Percentiles rank a stretch among this genome's conserved stretches.
These are phyloP conservation scores for Anisodus tanguticus DNA, from an alignment of 257 asterid species.

Conservation along the genomic window DNA sequence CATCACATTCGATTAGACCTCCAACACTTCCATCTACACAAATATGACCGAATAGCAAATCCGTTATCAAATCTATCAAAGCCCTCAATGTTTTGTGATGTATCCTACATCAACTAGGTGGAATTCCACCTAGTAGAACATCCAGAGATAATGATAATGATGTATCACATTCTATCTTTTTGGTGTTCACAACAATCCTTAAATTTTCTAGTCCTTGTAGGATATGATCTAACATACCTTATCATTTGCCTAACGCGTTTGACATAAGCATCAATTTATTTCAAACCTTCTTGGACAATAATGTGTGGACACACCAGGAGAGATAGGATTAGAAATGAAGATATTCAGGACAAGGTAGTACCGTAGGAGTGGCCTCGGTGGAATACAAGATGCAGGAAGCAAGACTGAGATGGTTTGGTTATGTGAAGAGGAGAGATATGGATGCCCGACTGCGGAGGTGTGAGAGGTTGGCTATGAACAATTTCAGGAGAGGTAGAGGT, in stretches of 20 bases:
- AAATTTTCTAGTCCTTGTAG: neutral
- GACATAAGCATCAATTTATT: neutral
- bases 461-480: too few species aligned
- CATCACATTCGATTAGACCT: neutral
- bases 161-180: neutral
- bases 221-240: conserved; percentile 27
- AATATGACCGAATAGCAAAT: neutral
- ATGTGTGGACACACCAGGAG: too few species aligned
- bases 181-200: neutral
- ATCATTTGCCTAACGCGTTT: neutral
- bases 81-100: conserved; percentile 2
- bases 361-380: too few species aligned
- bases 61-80: conserved; percentile 4
- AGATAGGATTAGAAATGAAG: too few species aligned
- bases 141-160: neutral
- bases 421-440: too few species aligned
- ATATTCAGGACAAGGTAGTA: too few species aligned
- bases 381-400: too few species aligned
- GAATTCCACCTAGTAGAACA: conserved; percentile 15
- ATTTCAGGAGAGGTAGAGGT: too few species aligned
- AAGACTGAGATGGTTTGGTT: too few species aligned
- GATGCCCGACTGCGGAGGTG: too few species aligned
- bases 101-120: conserved; percentile 9
- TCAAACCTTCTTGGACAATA: neutral
- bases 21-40: neutral